Base-by-base conservation (phyloP, 2,329 filamentous ascomycete species). In the Colletotrichum sp. region DNA sequence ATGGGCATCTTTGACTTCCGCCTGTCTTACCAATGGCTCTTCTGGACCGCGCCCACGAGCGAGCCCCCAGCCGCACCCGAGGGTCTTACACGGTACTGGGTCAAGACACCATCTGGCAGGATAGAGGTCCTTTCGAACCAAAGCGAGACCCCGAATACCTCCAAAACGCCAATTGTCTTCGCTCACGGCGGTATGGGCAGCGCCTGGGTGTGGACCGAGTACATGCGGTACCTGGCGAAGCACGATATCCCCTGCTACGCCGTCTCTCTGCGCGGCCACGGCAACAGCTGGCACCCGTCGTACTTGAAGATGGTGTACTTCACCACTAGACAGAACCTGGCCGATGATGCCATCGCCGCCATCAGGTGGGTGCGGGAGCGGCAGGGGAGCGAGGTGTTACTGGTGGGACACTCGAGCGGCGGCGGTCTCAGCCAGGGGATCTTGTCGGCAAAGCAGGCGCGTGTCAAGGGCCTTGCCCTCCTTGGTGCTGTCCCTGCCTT, bases 101-200 rank as follows among this genome's bases (percentile, higher is more conserved):
- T 90, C 68, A 76, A 82, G 21, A 89, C 88, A 0, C 80, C 85
- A 5, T 82, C 81, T 4, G 89, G 89, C 3, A 81, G 83, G 4
- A 82, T 91, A n/a, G 89, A 91, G 79, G 79, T 91, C 5, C 85
- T 91, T 32, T 84, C 83, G 72, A 86, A 86, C n/a, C 78, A 81
- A 16, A 85, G 86, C 2, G 69, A 78, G 3, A 76, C 73, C 24
- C 69, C 55, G 55, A 13, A 57, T 34, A 60, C 24, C 8, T 34
- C 59, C n/a, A 66, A 73, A 8, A 80, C 85, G 12, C 86, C 88
- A 3, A 80, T 91, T 15, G 86, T 90, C 82, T 90, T 91, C 81
- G 83, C 87, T 39, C 89, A 91, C 77, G 90, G 89, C 52, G 89
- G 89, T 65, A 90, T 90, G 84, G 90, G 89, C 55, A 85, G 84